Evolutionary conservation across 129 eudicot species (phyloP).

Genomic region (Flaveria brownii): DNA sequence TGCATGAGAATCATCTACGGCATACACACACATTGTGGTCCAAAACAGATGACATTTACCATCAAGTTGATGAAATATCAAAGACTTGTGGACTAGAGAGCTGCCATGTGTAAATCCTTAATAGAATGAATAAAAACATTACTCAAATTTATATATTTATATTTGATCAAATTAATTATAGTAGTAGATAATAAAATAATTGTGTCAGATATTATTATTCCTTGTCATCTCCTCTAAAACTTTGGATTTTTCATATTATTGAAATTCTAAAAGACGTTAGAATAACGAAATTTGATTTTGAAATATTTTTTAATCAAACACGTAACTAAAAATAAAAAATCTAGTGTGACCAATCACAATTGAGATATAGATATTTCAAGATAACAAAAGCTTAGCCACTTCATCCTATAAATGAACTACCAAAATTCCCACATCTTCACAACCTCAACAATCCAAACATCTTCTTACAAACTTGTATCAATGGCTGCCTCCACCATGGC

Average conservation of each 20-base stretch:
- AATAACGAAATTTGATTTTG: not conserved
- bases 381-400: constrained; percentile 12
- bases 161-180: not conserved
- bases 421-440: constrained; percentile 17
- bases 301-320: not conserved
- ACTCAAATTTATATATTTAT: not conserved
- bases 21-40: not conserved
- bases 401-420: constrained; percentile 21
- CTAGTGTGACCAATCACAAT: constrained; percentile 29
- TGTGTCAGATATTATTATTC: not conserved
- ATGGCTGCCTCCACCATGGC: constrained; percentile 73
- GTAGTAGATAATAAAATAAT: not conserved
- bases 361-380: constrained; percentile 32
- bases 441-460: constrained; percentile 1
- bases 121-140: not conserved
- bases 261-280: not conserved
- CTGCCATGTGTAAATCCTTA: not conserved
- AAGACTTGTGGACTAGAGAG: constrained; percentile 14
- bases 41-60: not conserved
- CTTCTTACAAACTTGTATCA: constrained; percentile 10
- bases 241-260: not conserved
- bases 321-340: not conserved
- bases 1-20: not conserved
- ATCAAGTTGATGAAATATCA: constrained; percentile 19
- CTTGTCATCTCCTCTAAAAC: not conserved